Base-by-base conservation (phyloP, 2,329 filamentous ascomycete genomes). In the Colletotrichum ledebouriae region DNA sequence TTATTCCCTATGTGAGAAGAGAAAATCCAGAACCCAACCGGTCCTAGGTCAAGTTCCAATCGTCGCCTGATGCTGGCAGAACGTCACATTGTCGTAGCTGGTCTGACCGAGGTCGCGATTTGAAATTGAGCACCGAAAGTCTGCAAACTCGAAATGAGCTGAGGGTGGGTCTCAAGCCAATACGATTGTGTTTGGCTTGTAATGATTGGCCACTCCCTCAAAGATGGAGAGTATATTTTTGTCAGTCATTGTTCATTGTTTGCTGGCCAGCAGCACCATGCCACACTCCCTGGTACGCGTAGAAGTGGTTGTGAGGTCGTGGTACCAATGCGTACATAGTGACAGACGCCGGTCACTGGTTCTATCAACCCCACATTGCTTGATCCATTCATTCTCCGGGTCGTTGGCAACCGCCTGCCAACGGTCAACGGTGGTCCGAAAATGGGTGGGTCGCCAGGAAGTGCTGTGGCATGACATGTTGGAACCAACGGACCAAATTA, bases 341-440 rank as follows among this genome's bases (percentile, higher is more conserved):
- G 41, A 15, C 57, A 20, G 50, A 33, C 17, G 46, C 22, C 20
- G 20, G 13, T 25, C 34, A 55, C 33, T 17, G 33, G 33, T 58
- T 39, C 15, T 42, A 22, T 57, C 25, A 33, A 33, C 4, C 15
- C 11, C 13, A 11, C n/a, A 41, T 53, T 41, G 17, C 20, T 17
- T 37, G 10, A 15, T 15, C 12, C 29, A 20, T 53, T 25, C 17
- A 44, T 50, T 63, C 47, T 25, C 59, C 20, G 52, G 59, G 29
- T 53, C 17, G 53, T 34, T 57, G 64, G 46, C 60, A 52, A 53
- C 22, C 17, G 52, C 25, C 33, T 13, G 46, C 52, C 64, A 64
- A 41, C 25, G 37, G 20, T 13, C 34, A 22, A 58, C 20, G 33
- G 15, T 34, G 33, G 15, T 34, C 29, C 33, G 17, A 59, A 20